phyloP scores from a whole-genome alignment of 2,329 filamentous ascomycete species.

The Scedosporium dehoogii region DNA sequence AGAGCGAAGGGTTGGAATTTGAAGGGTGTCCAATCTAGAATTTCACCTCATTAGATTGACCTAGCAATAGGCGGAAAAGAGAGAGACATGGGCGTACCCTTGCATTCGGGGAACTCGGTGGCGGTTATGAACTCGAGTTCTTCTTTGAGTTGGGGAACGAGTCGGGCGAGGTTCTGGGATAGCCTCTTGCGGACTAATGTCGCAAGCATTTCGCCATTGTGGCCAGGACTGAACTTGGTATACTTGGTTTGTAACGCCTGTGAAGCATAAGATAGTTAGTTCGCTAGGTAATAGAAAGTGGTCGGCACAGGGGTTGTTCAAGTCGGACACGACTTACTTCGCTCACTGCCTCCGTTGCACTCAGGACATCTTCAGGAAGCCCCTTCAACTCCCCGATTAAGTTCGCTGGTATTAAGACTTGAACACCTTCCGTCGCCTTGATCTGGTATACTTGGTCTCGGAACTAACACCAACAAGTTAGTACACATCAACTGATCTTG shows the following conservation, averaged over 20 bases:
- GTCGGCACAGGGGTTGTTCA: background rate
- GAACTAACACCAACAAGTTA: conserved; percentile 23
- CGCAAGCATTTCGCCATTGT: conserved; percentile 33
- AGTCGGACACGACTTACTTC: conserved; percentile 23
- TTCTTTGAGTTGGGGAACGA: conserved; percentile 34
- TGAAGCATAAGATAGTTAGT: background rate
- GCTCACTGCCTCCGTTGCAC: conserved; percentile 36
- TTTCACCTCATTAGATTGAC: background rate
- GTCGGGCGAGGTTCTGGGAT: conserved; percentile 34
- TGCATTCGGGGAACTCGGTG: conserved; percentile 37
- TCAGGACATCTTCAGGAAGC: conserved; percentile 37
- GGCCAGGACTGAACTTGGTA: conserved; percentile 37
- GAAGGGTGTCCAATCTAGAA: conserved; percentile 42
- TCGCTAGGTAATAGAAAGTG: background rate
- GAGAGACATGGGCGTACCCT: conserved; percentile 19
- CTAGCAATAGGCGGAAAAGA: background rate
- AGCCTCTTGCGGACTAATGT: conserved; percentile 35
- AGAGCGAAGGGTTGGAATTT: conserved; percentile 42
- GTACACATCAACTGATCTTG: background rate
- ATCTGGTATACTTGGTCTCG: conserved; percentile 39
- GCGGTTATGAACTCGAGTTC: conserved; percentile 36
- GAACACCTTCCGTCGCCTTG: conserved; percentile 38
- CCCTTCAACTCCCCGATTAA: conserved; percentile 36
- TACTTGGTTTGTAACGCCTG: conserved; percentile 41
- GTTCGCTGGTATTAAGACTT: conserved; percentile 35